Evolutionary conservation across 768 basidiomycete genomes (phyloP).

Genomic region (Fibroporia radiculosa): DNA sequence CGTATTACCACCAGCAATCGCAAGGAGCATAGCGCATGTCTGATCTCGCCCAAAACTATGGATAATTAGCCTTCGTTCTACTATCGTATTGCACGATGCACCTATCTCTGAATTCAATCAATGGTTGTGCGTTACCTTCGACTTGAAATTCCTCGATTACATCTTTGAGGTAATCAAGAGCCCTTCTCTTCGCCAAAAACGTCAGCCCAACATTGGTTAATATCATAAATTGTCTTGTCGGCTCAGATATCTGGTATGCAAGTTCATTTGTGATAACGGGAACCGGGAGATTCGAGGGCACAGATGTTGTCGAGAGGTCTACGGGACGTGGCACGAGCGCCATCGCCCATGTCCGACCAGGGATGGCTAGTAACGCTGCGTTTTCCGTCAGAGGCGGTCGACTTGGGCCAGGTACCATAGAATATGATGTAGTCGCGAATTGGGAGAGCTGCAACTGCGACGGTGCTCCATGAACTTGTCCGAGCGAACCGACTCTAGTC

Average conservation of each 20-base stretch:
- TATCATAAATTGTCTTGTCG: constrained; percentile 75
- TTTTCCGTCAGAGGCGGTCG: constrained; percentile 71
- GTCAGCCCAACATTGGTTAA: constrained; percentile 82
- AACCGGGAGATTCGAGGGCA: constrained; percentile 28
- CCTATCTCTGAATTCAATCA: constrained; percentile 80
- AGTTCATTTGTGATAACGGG: constrained; percentile 71
- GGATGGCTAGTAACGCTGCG: constrained; percentile 68
- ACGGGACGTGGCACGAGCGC: constrained; percentile 40
- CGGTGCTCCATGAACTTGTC: constrained; percentile 45
- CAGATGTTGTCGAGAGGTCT: constrained; percentile 21
- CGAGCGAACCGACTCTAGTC: constrained; percentile 60
- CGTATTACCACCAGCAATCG: constrained; percentile 77
- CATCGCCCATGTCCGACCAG: constrained; percentile 82
- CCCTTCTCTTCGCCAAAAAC: constrained; percentile 71
- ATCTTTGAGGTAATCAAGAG: constrained; percentile 77
- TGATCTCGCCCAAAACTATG: constrained; percentile 85
- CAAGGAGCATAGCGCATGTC: constrained; percentile 86
- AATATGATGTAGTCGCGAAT: constrained; percentile 34
- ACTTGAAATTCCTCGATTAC: constrained; percentile 78
- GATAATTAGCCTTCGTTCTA: neutral
- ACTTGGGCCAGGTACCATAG: constrained; percentile 24
- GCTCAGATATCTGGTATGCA: constrained; percentile 71
- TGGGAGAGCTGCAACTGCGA: constrained; percentile 32
- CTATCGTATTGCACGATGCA: constrained; percentile 16
- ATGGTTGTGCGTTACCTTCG: constrained; percentile 68